Evolutionary conservation across 441 rosid species (phyloP).

Genomic region (Corymbia citriodora): DNA sequence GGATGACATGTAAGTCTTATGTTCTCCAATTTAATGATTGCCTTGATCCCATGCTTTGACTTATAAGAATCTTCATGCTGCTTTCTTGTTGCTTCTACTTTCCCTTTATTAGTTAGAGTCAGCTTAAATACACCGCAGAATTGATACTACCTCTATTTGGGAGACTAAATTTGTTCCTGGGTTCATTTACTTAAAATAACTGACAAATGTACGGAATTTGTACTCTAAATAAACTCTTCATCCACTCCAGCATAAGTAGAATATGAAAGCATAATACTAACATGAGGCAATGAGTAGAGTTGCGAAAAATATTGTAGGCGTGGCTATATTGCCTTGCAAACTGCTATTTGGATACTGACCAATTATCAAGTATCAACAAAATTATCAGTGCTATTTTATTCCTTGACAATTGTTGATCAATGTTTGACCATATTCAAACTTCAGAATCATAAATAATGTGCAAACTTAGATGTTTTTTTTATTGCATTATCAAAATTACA

Average conservation of each 20-base stretch:
- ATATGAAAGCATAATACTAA: background rate
- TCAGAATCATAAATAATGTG: background rate
- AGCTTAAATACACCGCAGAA: background rate
- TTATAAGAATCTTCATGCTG: background rate
- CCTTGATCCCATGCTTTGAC: background rate
- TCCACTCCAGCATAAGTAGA: background rate
- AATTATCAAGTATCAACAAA: background rate
- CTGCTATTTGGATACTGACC: background rate
- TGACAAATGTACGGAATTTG: background rate
- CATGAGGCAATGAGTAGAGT: background rate
- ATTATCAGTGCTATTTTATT: background rate
- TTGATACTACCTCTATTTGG: background rate
- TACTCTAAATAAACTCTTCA: background rate
- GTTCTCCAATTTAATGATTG: background rate
- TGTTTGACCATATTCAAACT: background rate
- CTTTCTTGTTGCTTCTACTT: background rate
- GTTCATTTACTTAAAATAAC: background rate
- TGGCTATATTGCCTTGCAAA: background rate
- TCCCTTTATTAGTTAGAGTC: background rate
- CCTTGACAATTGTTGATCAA: background rate
- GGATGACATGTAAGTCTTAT: conserved; percentile 40
- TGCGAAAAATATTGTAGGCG: background rate
- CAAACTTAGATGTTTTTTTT: background rate
- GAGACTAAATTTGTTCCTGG: background rate
- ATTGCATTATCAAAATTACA: background rate